Evolutionary conservation across 2,329 filamentous ascomycete species (phyloP), one percentile per base, ranked within the genome.

Genomic region (Exophiala spinifera): DNA sequence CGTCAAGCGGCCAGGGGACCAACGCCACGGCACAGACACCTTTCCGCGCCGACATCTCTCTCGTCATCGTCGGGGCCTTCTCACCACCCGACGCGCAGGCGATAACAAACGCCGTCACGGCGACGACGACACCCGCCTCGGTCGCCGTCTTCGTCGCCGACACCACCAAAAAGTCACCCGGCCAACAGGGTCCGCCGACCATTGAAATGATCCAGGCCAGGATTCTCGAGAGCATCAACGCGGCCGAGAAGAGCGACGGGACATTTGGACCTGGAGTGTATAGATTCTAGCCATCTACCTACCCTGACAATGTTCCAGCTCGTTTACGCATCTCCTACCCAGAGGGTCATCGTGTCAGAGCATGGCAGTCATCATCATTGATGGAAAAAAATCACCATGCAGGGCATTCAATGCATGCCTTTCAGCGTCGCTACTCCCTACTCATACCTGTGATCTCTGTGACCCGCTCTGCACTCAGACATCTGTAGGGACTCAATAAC

Each of bases 31-130:
- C 46, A 7, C 4, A 40, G 6, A 25, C 19, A 7, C 4, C 23
- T 36, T 4, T 10, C 10, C 48, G 55, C 6, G 50, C 51, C 13
- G 58, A 56, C 20, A 40, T 59, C 11, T 50, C 48, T 13, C 44
- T 58, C 15, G 53, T 61, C 47, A 42, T 61, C 40, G 23, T 61
- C 42, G 59, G 59, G 17, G 53, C 53, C 13, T 59, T 53, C 34
- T 20, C 47, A 4, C 53, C 47, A 14, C 43, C 50, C 15, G 53
- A 61, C 14, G 7, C 57, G n/a, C 21, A 59, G 23, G 40, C 40
- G 13, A 61, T 61, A 33, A 53, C 51, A 10, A 33, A 23, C 7
- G 53, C 53, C 4, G 44, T 46, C 20, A n/a, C n/a, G n/a, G n/a
- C n/a, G 51, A 59, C 7, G 33, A 44, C n/a, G 56, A 49, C 28